A percentile compares a stretch with the other conserved stretches of the same genome.
Conservation (phyloP, 345 rosid species). For the Eucalyptus caleyi region DNA sequence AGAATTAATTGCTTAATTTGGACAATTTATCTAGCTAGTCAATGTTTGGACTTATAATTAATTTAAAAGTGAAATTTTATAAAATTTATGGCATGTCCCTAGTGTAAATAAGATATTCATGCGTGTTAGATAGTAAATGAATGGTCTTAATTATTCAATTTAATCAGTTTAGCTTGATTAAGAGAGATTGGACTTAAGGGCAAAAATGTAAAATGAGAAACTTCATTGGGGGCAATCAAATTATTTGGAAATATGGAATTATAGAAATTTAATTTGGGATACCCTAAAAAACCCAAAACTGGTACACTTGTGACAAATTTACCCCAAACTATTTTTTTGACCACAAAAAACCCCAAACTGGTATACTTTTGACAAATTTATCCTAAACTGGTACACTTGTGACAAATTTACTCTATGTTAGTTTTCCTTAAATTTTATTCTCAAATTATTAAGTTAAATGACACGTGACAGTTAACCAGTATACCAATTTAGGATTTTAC, state of each 20-base stretch:
- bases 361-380: too few species aligned
- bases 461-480: too few species aligned
- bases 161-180: neutral
- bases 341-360: too few species aligned
- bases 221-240: neutral
- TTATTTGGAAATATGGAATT: neutral
- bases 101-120: neutral
- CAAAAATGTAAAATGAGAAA: neutral
- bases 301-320: too few species aligned
- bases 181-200: neutral
- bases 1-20: neutral
- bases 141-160: neutral
- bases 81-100: neutral
- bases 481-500: too few species aligned
- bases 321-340: too few species aligned
- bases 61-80: neutral
- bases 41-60: neutral
- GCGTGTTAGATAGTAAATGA: neutral
- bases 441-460: too few species aligned
- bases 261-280: neutral
- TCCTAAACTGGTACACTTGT: too few species aligned
- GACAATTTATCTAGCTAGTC: neutral
- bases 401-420: too few species aligned
- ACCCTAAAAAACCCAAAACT: too few species aligned
- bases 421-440: too few species aligned